Evolutionary conservation across 495 filamentous ascomycete genomes (phyloP), one percentile per base, ranked within the genome.

Genomic region (Aspergillus sparsus): DNA sequence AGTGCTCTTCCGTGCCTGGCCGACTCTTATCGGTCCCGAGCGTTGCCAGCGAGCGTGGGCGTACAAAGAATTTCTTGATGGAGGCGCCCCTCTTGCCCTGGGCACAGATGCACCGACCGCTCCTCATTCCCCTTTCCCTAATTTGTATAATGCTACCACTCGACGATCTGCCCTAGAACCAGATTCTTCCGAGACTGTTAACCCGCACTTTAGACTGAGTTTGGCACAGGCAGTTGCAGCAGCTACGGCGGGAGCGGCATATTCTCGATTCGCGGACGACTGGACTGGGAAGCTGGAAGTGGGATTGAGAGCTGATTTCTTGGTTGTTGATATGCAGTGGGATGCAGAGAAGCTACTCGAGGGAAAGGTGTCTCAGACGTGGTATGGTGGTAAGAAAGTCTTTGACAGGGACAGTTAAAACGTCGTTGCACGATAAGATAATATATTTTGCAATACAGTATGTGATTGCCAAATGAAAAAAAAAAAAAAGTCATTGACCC

Each of bases 21-120:
- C 82, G 6, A 68, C 60, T 12, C 66, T 87, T 11, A 68, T 87
- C 10, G 83, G 83, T 0, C 63, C 72, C 31, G 69, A 81, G 35
- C 74, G 83, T 31, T 82, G 81, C 59, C 66, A 66, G 32, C 73
- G 83, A 6, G 82, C 83, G 8, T 87, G 86, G 57, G 80, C 83
- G 10, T 86, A 87, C 66, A 74, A 75, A 33, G 83, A 85, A 55
- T 85, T 85, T 62, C 71, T 78, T 3, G 77, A 83, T 33, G 71
- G 74, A 6, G 83, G 82, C 8, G 81, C 83, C 1, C 70, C 71
- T 6, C 62, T 86, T 5, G 82, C 84, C 0, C 69, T 87, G 47
- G 83, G 84, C 0, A 82, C 82, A 5, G 84, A 87, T 57, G 73
- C 82, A 9, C 84, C 84, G 0, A 87, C 83, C 0, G 83, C 83